Evolutionary conservation across 2,329 filamentous ascomycete genomes (phyloP), one percentile per base, ranked within the genome.

Genomic region (Clarireedia homoeocarpa): DNA sequence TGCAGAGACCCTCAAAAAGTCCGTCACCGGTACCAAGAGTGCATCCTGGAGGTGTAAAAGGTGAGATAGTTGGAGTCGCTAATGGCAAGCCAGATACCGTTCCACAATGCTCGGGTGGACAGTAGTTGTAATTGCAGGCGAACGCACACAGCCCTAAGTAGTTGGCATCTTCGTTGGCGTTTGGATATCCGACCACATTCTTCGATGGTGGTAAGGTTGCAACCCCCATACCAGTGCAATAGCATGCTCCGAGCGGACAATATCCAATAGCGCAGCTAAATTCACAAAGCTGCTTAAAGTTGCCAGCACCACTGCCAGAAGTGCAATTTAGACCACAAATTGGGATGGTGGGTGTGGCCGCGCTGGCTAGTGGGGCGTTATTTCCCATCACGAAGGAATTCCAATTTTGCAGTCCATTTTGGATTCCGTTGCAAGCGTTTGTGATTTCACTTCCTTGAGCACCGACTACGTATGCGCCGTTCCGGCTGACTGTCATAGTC

Each of bases 201-300:
- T 17, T 4, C 17, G 14, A 27, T 10, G 38, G 10, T 39, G 51
- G 51, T 23, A 46, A n/a, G 5, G 14, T 10, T 45, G 34, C 40
- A 4, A 26, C 26, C 15, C 51, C 51, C 30, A 46, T 53, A 5
- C 26, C 51, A 15, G 51, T 53, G 15, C 51, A 53, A 4, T 30
- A 34, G 36, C 51, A 53, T n/a, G 42, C 51, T 5, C 52, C 48
- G 23, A 39, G 26, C 6, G 62, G 62, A 39, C 63, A 65, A 54
- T 62, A 63, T 5, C 63, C 63, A 51, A 56, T 60, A 20, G 50
- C 57, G 5, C 64, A 61, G 3, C 59, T 48, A 36, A 69, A 73
- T 27, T 61, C 44, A 59, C 71, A 73, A 15, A 73, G 68, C 3
- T 70, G 71, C 7, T 50, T 48, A 38, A 70, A 71, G 58, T 72